phyloP scores from a whole-genome alignment of 129 eudicot species.

The Artemisia annua region DNA sequence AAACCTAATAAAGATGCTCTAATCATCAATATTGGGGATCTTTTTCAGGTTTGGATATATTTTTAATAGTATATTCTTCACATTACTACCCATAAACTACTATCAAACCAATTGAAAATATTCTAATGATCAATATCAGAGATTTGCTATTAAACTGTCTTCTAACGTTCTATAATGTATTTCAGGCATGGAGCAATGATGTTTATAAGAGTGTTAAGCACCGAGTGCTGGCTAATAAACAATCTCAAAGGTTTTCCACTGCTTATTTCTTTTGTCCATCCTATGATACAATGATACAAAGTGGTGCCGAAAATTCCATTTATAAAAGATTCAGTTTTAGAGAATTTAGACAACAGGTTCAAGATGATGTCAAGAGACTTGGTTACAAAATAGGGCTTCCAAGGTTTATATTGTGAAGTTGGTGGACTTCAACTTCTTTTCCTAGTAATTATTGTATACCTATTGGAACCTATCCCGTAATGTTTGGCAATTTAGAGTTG shows the following conservation, averaged over 20 bases:
- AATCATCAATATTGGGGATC: slow-evolving; percentile 79
- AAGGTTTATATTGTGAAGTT: slow-evolving; percentile 42
- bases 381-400: slow-evolving; percentile 80
- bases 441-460: too few relatives aligned
- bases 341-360: slow-evolving; percentile 75
- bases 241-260: slow-evolving; percentile 64
- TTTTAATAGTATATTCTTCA: background rate
- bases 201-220: slow-evolving; percentile 83
- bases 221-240: slow-evolving; percentile 59
- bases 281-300: slow-evolving; percentile 56
- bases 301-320: slow-evolving; percentile 46
- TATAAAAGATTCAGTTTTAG: slow-evolving; percentile 67
- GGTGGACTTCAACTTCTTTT: too few relatives aligned
- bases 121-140: too few relatives aligned
- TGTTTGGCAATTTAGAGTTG: too few relatives aligned
- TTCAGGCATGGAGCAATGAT: slow-evolving; percentile 91
- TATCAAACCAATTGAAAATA: too few relatives aligned
- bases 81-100: too few relatives aligned
- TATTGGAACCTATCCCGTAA: too few relatives aligned
- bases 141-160: too few relatives aligned
- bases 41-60: slow-evolving; percentile 59
- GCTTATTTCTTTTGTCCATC: slow-evolving; percentile 91
- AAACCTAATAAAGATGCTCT: slow-evolving; percentile 71
- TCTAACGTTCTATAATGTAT: background rate
- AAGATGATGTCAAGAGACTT: slow-evolving; percentile 58